These are phyloP conservation scores for Melaleuca alternifolia DNA, from an alignment of 345 rosid genomes.

Conservation along the genomic window DNA sequence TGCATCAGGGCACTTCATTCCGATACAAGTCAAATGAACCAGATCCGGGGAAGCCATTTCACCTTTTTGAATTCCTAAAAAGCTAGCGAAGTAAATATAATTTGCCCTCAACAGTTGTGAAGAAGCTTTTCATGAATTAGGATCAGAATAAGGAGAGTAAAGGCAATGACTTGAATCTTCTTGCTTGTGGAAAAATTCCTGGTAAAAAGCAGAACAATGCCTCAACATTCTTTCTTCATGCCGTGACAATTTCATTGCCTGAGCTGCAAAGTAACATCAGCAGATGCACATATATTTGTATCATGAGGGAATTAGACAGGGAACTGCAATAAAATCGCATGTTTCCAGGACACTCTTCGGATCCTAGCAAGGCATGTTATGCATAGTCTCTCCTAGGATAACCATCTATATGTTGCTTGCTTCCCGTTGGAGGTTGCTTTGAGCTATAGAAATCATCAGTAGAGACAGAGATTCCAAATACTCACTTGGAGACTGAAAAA, in stretches of 20 bases:
- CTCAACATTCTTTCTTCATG: not conserved
- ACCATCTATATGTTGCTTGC: not conserved
- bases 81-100: not conserved
- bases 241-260: not conserved
- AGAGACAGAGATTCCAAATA: not conserved
- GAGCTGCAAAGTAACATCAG: not conserved
- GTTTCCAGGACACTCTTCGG: not conserved
- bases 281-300: not conserved
- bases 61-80: not conserved
- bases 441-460: not conserved
- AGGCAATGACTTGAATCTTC: not conserved
- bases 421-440: not conserved
- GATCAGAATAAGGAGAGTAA: not conserved
- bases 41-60: not conserved
- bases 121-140: not conserved
- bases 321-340: rapidly evolving
- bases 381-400: not conserved
- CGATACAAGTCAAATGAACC: not conserved
- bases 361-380: not conserved
- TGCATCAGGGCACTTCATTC: not conserved
- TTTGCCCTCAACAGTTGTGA: not conserved
- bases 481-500: not conserved
- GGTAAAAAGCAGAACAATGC: not conserved
- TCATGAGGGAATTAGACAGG: not conserved
- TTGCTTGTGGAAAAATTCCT: not conserved